These are phyloP conservation scores for Zygosaccharomyces gambellarensis DNA, from an alignment of 805 yeast genomes.

Conservation along the genomic window DNA sequence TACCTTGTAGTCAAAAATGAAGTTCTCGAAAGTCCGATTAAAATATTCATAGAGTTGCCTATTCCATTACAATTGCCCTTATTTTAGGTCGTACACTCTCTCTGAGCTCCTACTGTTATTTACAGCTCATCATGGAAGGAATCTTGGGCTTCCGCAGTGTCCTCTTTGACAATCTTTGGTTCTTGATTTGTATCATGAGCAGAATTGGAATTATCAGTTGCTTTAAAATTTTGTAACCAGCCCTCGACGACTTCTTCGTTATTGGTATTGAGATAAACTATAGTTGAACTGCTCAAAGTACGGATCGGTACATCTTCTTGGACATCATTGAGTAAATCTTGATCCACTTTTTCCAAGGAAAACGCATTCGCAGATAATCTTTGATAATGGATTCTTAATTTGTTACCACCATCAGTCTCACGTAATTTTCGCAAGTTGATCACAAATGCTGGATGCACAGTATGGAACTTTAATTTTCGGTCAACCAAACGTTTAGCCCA, in stretches of 20 bases:
- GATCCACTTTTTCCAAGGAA: conserved; percentile 81
- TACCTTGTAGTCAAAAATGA: not conserved
- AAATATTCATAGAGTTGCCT: not conserved
- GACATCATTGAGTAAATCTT: conserved; percentile 86
- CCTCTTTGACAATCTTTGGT: not conserved
- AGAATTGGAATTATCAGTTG: not conserved
- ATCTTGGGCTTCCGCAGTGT: not conserved
- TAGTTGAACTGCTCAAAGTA: conserved; percentile 7
- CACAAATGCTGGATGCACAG: conserved; percentile 79
- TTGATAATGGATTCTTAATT: conserved; percentile 79
- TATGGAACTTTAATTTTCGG: conserved; percentile 54
- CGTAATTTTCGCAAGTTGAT: conserved; percentile 71
- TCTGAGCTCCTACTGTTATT: not conserved
- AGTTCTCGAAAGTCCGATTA: not conserved
- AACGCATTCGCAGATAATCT: conserved; percentile 69
- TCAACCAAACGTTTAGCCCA: conserved; percentile 65
- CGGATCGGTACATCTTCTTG: conserved; percentile 47
- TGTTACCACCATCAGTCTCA: conserved; percentile 67
- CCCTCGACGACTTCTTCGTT: not conserved
- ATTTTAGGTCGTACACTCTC: not conserved
- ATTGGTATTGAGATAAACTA: not conserved
- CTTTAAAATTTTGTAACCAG: not conserved
- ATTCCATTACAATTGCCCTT: not conserved
- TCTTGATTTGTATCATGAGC: not conserved
- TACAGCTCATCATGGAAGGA: conserved; percentile 1